Base-by-base conservation (phyloP, 441 rosid species). In the Sinapis alba region DNA sequence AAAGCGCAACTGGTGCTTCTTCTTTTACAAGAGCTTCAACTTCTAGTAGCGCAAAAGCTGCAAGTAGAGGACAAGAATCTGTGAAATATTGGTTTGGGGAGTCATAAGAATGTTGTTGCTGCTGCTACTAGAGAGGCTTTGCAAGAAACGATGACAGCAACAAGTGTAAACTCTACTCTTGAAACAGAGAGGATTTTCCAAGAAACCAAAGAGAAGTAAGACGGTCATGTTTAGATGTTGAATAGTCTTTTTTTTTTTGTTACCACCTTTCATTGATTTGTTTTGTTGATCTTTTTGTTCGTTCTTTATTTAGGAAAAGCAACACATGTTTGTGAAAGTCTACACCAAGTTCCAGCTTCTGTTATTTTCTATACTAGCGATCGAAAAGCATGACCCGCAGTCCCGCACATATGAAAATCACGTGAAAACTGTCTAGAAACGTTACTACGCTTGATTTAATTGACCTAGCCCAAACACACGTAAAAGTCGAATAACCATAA, bases 11-110 rank as follows among this genome's bases (percentile, higher is more conserved):
- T 13, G 15, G 45, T 38, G 32, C 53, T 34, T 56, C 64, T 34
- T 54, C 38, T 34, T 51, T n/a, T 21, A 21, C 60, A 56, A 56
- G 7, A 41, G 16, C 47, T 28, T 20, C 68, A 21, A 6, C 19
- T 10, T 57, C 65, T 27, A 6, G 27, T 68, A 2, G 9, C 13
- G 38, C 20, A 28, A 54, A 34, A 36, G 45, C 43, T 51, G 5
- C 51, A 50, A 32, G 12, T 30, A 11, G 13, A 30, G 65, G 62
- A 38, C 3, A 51, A 51, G 57, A 60, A 12, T 56, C 60, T 23
- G n/a, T 62, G 13, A 53, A 34, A 23, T 21, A 59, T 21, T 72
- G 62, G 62, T 72, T 34, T 34, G 54, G 43, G 18, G 43, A 30
- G 24, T 30, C 60, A 21, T 21, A 54, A 54, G 60, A 23, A 21